Evolutionary conservation across 192 early-diverging fungal genomes (phyloP).

Genomic region (Coemansia sp.): DNA sequence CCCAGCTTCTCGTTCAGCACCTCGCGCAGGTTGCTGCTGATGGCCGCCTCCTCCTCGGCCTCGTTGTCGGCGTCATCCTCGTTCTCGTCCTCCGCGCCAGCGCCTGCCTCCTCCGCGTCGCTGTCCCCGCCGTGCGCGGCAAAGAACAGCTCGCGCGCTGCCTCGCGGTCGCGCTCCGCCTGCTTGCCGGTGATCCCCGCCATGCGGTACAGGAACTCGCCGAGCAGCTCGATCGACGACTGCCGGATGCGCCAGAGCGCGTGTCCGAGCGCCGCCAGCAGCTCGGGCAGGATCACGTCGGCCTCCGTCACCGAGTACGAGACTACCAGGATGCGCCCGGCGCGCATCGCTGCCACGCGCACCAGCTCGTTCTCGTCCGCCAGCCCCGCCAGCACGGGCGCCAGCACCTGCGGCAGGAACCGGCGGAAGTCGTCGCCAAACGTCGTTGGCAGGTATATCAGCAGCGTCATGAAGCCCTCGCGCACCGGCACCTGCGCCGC

Average conservation of each 20-base stretch:
- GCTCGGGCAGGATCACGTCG: slow-evolving; percentile 86
- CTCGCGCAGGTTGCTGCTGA: slow-evolving; percentile 45
- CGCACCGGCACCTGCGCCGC: slow-evolving; percentile 74
- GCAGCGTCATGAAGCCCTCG: slow-evolving; percentile 95
- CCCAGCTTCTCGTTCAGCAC: slow-evolving; percentile 79
- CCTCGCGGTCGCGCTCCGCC: slow-evolving; percentile 51
- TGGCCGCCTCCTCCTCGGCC: slow-evolving; percentile 32
- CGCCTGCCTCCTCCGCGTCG: slow-evolving; percentile 55
- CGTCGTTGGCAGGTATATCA: slow-evolving; percentile 94
- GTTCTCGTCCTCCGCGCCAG: slow-evolving; percentile 11
- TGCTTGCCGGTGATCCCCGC: slow-evolving; percentile 78
- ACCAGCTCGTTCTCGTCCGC: slow-evolving; percentile 96
- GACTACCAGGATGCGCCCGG: slow-evolving; percentile 89
- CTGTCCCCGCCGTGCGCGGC: slow-evolving; percentile 42
- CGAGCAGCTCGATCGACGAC: slow-evolving; percentile 90
- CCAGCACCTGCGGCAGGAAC: slow-evolving; percentile 84
- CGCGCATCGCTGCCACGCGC: slow-evolving; percentile 86
- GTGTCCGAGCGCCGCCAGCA: slow-evolving; percentile 87
- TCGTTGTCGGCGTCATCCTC: slow-evolving; percentile 25
- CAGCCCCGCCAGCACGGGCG: slow-evolving; percentile 84
- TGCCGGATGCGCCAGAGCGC: slow-evolving; percentile 96
- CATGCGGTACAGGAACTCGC: slow-evolving; percentile 91
- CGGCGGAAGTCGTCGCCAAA: slow-evolving; percentile 90
- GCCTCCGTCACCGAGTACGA: slow-evolving; percentile 88
- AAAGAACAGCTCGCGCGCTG: slow-evolving; percentile 43